Evolutionary conservation across 371 early-diverging fungal genomes (phyloP), one percentile per base, ranked within the genome.

Genomic region (Mucor mucedo): DNA sequence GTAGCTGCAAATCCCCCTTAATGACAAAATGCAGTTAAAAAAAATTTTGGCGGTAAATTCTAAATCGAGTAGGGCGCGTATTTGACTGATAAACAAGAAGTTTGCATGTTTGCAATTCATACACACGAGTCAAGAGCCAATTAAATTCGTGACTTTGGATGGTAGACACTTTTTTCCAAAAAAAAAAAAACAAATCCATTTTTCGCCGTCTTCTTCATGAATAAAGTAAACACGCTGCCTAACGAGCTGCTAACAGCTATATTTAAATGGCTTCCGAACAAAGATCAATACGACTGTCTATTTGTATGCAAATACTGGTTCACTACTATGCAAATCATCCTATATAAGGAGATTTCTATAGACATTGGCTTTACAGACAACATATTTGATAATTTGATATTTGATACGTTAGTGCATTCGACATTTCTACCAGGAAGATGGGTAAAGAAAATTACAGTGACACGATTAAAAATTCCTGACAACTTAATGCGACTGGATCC

Each of bases 361-460:
- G 30, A 50, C 10, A 50, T 50, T 50, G 50, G 50, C 0, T 50
- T 50, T 30, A 50, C 50, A 4, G 50, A 50, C 32, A 9, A 50
- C 30, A 50, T 50, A 9, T 50, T 13, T 13, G 32, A 30, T 4
- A 50, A 16, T 4, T 30, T 28, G 50, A 50, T 50, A 13, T 13
- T 30, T 14, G 13, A 50, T 13, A 50, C 32, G 3, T 13, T 50
- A 3, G 30, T 50, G 5, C 7, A 50, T 30, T 50, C 50, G 4
- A 4, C 30, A 10, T 50, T 27, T 30, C 9, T 10, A 10, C 50
- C 50, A 30, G 50, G 50, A 13, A 4, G 28, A 30, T 50, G 50
- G 50, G 50, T 50, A 7, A 28, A 14, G 11, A 8, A 30, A 13
- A 50, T 50, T 3, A 50, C 50, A 2, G 50, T 50, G 2, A 30